Percentiles rank a stretch among this genome's conserved stretches.
phyloP scores from a whole-genome alignment of 1,284 basidiomycete genomes.

The Pascua sp. region DNA sequence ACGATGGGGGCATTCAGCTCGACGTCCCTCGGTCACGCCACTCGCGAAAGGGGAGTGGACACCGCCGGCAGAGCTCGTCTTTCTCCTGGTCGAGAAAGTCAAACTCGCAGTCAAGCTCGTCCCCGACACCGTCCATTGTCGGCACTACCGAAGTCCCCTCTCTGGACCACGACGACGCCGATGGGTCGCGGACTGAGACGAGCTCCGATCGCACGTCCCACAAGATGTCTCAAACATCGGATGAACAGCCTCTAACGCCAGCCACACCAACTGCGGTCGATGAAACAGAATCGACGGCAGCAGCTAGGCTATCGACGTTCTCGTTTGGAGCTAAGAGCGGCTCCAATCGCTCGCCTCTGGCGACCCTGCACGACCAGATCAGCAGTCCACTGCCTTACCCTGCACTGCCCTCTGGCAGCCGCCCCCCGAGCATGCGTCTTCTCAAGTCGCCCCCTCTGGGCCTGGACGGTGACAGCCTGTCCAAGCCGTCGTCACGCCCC shows the following conservation, averaged over 20 bases:
- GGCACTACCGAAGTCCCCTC: conserved; percentile 15
- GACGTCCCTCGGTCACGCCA: conserved; percentile 3
- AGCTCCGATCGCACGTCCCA: conserved; percentile 8
- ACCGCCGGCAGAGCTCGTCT: conserved; percentile 18
- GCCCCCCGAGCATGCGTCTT: conserved; percentile 10
- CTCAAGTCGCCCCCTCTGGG: conserved; percentile 4
- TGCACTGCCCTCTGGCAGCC: conserved; percentile 11
- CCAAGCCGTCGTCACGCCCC: conserved; percentile 8
- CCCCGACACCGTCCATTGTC: conserved; percentile 3
- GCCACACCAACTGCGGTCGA: conserved; percentile 27
- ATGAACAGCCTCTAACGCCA: conserved; percentile 15
- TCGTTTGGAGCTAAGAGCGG: conserved; percentile 37
- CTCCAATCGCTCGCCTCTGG: conserved; percentile 10
- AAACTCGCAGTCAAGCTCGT: conserved; percentile 1
- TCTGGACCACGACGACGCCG: conserved; percentile 2
- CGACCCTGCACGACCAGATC: conserved; percentile 6
- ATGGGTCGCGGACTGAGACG: conserved; percentile 6
- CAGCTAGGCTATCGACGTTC: conserved; percentile 31
- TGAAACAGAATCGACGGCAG: conserved; percentile 18
- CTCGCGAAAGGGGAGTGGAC: conserved; percentile 8
- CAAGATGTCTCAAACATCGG: conserved; percentile 25
- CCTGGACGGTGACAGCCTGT: neutral
- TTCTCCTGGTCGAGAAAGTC: conserved; percentile 13
- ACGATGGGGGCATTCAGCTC: neutral
- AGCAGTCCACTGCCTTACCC: conserved; percentile 2